These are phyloP conservation scores for Crithidia acanthocephali DNA, from an alignment of 208 protist genomes.

Conservation along the genomic window DNA sequence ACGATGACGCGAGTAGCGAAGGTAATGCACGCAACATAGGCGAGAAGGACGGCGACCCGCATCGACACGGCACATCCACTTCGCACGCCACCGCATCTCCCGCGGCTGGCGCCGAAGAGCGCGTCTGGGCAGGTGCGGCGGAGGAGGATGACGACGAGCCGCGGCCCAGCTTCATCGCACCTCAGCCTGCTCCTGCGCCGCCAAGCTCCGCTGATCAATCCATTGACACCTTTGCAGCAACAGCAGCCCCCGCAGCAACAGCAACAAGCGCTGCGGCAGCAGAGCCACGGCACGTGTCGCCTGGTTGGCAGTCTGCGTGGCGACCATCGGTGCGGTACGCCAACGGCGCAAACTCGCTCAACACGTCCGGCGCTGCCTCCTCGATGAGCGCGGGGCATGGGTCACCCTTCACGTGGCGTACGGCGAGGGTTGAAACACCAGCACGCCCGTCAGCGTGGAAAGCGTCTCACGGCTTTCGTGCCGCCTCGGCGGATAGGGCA, in stretches of 20 bases:
- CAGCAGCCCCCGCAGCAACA: not conserved
- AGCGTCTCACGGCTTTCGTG: not conserved
- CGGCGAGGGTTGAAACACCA: not conserved
- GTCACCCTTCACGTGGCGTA: constrained; percentile 2
- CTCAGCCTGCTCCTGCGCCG: constrained; percentile 21
- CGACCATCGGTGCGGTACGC: not conserved
- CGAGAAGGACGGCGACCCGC: not conserved
- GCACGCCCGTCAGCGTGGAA: not conserved
- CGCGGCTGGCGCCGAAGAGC: not conserved
- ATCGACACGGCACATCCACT: not conserved
- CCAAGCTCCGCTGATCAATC: constrained; percentile 7
- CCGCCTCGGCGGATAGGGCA: not conserved
- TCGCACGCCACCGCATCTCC: not conserved
- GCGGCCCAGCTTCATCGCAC: constrained; percentile 17
- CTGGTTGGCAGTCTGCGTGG: constrained; percentile 7
- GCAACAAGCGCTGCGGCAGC: not conserved
- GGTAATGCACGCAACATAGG: not conserved
- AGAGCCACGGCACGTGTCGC: not conserved
- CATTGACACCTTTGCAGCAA: not conserved
- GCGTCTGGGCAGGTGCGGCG: not conserved
- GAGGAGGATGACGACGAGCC: constrained; percentile 20
- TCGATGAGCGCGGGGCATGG: not conserved
- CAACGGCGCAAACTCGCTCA: not conserved
- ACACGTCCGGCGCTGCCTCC: not conserved
- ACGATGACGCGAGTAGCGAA: not conserved